These are phyloP conservation scores for Sporothrix dimorphospora DNA, from an alignment of 2,329 filamentous ascomycete genomes.

Conservation along the genomic window DNA sequence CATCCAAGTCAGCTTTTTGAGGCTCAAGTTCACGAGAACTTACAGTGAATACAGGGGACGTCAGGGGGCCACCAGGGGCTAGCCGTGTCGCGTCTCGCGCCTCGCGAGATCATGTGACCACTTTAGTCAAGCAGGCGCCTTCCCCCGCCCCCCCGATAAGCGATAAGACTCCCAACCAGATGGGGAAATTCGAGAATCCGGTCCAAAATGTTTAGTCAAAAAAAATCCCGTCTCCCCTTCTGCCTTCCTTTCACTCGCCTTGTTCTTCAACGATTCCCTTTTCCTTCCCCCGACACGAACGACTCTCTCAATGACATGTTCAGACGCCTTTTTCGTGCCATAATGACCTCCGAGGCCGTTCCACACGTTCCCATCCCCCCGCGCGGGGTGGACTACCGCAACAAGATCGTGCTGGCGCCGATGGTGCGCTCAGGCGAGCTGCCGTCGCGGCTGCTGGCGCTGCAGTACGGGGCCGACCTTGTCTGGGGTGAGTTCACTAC, in stretches of 20 bases:
- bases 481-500: conserved; percentile 74
- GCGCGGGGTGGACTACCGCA: conserved; percentile 89
- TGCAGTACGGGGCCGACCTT: conserved; percentile 94
- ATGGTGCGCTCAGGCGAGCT: conserved; percentile 99
- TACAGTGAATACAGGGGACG: conserved; percentile 6
- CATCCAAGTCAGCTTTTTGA: neutral
- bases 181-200: conserved; percentile 15
- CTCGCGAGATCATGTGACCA: conserved; percentile 22
- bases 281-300: neutral
- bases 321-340: conserved; percentile 46
- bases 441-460: conserved; percentile 81
- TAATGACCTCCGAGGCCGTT: conserved; percentile 59
- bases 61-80: neutral
- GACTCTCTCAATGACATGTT: conserved; percentile 31
- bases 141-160: neutral
- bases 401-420: conserved; percentile 91
- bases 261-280: neutral
- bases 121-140: neutral
- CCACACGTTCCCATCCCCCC: conserved; percentile 81
- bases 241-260: neutral
- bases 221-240: neutral
- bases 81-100: conserved; percentile 16
- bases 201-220: conserved; percentile 11
- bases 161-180: neutral
- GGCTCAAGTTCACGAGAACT: neutral